A percentile compares a stretch with the other conserved stretches of the same genome.
phyloP scores from a whole-genome alignment of 2,329 filamentous ascomycete genomes.

The Hirsutella rhossiliensis region DNA sequence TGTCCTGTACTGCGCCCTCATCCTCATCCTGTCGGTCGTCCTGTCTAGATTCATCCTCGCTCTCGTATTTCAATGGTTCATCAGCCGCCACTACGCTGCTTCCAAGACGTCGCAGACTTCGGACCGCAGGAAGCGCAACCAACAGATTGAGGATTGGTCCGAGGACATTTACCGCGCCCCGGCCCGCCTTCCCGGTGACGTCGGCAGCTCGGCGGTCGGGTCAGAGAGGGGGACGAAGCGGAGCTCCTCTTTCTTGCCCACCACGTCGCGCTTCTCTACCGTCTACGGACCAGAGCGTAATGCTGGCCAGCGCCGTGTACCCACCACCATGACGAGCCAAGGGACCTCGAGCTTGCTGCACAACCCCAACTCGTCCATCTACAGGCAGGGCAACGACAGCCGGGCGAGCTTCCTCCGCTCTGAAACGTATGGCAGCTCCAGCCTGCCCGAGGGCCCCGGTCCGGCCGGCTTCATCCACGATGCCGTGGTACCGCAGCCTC shows the following conservation, averaged over 20 bases:
- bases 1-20: constrained; percentile 84
- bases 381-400: constrained; percentile 53
- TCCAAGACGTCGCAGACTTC: constrained; percentile 73
- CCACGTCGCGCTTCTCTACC: constrained; percentile 87
- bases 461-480: constrained; percentile 95
- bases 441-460: constrained; percentile 56
- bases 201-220: constrained; percentile 49
- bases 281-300: constrained; percentile 66
- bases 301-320: constrained; percentile 39
- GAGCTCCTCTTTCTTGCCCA: constrained; percentile 73
- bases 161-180: constrained; percentile 95
- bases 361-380: constrained; percentile 53
- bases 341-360: constrained; percentile 61
- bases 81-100: constrained; percentile 75
- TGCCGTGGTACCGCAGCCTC: constrained; percentile 88
- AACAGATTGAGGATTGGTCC: constrained; percentile 95
- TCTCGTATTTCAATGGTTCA: constrained; percentile 90
- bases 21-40: constrained; percentile 87
- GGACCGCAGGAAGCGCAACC: constrained; percentile 71
- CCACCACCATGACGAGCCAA: constrained; percentile 94
- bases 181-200: constrained; percentile 64
- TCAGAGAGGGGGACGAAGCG: constrained; percentile 70
- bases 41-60: constrained; percentile 78
- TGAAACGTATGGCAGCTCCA: constrained; percentile 41
- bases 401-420: constrained; percentile 53